These are phyloP conservation scores for Colletotrichum nymphaeae DNA, from an alignment of 2,329 filamentous ascomycete genomes.

Conservation along the genomic window DNA sequence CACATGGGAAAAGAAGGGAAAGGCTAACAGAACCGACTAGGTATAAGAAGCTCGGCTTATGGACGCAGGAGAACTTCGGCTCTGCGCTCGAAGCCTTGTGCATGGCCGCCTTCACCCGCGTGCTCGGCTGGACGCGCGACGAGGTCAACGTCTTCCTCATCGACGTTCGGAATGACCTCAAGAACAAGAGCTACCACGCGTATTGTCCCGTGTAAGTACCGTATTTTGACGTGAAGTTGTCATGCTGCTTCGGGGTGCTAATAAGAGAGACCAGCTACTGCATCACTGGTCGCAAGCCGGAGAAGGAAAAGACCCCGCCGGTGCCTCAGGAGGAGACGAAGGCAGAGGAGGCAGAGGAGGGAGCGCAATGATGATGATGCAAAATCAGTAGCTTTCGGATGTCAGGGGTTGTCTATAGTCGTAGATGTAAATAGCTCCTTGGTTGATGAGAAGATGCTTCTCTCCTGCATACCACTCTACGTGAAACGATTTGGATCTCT, in stretches of 20 bases:
- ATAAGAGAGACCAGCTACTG: background rate
- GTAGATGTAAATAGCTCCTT: too few species aligned
- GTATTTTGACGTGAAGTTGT: too few species aligned
- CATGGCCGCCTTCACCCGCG: slow-evolving; percentile 43
- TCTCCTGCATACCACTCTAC: too few species aligned
- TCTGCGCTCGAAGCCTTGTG: slow-evolving; percentile 44
- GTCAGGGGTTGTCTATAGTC: too few species aligned
- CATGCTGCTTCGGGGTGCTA: background rate
- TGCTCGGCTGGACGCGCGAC: slow-evolving; percentile 43
- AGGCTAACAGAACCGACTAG: slow-evolving; percentile 40
- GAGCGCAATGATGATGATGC: background rate
- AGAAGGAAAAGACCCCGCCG: background rate
- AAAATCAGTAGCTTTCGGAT: background rate
- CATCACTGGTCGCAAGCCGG: background rate
- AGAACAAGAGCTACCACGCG: slow-evolving; percentile 43
- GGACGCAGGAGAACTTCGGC: slow-evolving; percentile 43
- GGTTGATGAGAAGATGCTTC: too few species aligned
- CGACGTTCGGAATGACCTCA: slow-evolving; percentile 45
- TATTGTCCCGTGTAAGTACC: slow-evolving; percentile 45
- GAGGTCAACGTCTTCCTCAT: slow-evolving; percentile 45
- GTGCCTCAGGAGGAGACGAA: background rate
- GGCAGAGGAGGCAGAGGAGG: too few species aligned
- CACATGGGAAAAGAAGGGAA: too few species aligned
- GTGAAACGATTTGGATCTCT: too few species aligned
- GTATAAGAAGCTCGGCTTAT: slow-evolving; percentile 61